These are phyloP conservation scores for Aspergillus diversus DNA, from an alignment of 495 filamentous ascomycete species.

Conservation along the genomic window DNA sequence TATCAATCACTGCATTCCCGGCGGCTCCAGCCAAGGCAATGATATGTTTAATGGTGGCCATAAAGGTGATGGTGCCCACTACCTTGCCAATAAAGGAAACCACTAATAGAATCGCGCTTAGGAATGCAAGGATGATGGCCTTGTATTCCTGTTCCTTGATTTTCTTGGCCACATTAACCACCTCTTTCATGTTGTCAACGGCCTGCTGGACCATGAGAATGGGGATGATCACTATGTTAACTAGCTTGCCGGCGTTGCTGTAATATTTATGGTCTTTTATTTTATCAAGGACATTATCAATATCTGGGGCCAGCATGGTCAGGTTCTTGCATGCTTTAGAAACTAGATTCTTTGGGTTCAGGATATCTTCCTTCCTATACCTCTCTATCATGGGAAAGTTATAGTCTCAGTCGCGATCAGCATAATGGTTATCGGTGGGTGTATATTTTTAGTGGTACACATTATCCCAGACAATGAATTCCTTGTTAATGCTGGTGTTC, in stretches of 20 bases:
- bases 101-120: conserved; percentile 13
- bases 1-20: conserved; percentile 9
- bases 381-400: conserved; percentile 11
- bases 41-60: conserved; percentile 16
- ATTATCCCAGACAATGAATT: conserved; percentile 5
- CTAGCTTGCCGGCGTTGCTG: neutral
- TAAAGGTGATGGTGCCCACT: neutral
- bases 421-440: neutral
- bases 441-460: neutral
- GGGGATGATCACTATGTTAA: conserved; percentile 10
- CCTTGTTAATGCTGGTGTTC: neutral
- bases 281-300: neutral
- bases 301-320: neutral
- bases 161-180: conserved; percentile 12
- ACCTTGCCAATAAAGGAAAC: conserved; percentile 13
- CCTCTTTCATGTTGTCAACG: conserved; percentile 10
- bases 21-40: conserved; percentile 8
- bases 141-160: conserved; percentile 9
- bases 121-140: conserved; percentile 14
- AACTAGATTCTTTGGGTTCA: conserved; percentile 14
- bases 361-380: conserved; percentile 12
- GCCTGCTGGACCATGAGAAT: conserved; percentile 12
- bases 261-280: neutral
- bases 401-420: conserved; percentile 4
- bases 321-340: neutral